Base-by-base conservation (phyloP, 2,329 filamentous ascomycete genomes). In the Aspergillus sp. region DNA sequence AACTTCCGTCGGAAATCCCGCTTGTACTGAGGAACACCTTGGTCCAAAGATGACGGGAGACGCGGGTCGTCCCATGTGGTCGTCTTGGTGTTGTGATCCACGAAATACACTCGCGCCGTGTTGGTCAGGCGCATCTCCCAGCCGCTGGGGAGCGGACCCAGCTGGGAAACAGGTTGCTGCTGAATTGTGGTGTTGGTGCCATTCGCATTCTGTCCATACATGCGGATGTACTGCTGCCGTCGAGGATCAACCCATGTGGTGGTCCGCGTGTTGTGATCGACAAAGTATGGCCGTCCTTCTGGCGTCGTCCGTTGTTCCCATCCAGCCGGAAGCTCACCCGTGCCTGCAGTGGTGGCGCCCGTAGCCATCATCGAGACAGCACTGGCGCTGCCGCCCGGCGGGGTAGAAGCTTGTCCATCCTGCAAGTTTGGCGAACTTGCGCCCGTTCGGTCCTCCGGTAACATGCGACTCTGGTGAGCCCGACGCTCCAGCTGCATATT, bases 121-220 rank as follows among this genome's bases (percentile, higher is more conserved):
- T 98, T 97, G 45, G 93, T 98, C 44, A 98, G 82, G 50, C 93
- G 88, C 93, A 98, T 98, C 76, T 98, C 93, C 93, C 93, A 98
- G 2, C 93, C 93, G 61, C 93, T 97, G 3, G 93, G 93, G 42
- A 98, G 71, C 28, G 93, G 93, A 3, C 93, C 93, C 41, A 98
- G 79, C 66, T 98, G 93, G 2, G 93, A 97, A 2, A 98, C 93
- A 1, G 93, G 91, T 70, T 98, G 93, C 65, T 96, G 91, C 68
- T 97, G 91, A 54, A 97, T 95, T 45, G 83, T 86, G 42, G 88
- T 90, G 58, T 84, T 89, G 57, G 82, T 81, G 41, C 75, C 74
- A 33, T 71, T 72, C 52, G 85, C 86, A 68, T 88, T 93, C 59
- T 91, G 87, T 2, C 90, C 91, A 64, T 98, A 98, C 87, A 97